phyloP scores from a whole-genome alignment of 805 yeast species.

The Sugiyamaella valdiviana region DNA sequence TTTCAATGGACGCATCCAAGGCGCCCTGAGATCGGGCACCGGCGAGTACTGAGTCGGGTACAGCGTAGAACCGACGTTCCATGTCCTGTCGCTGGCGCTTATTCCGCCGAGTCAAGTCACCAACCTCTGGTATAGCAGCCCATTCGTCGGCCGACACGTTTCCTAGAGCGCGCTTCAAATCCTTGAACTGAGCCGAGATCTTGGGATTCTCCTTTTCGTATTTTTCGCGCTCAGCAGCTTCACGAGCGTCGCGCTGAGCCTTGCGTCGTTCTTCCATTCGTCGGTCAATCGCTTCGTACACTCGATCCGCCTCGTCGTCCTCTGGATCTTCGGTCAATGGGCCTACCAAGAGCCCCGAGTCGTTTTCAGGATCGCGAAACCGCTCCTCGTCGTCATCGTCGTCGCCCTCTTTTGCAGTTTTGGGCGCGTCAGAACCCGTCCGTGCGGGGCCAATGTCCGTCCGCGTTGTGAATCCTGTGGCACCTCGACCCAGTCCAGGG shows the following conservation, averaged over 20 bases:
- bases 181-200: slow-evolving; percentile 55
- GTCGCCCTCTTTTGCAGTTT: slow-evolving; percentile 23
- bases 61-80: slow-evolving; percentile 68
- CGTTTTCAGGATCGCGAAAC: slow-evolving; percentile 30
- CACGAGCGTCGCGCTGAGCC: slow-evolving; percentile 26
- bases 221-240: slow-evolving; percentile 22
- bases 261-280: slow-evolving; percentile 33
- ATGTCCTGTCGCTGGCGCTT: slow-evolving; percentile 61
- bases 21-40: slow-evolving; percentile 30
- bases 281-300: slow-evolving; percentile 64
- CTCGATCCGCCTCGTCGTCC: slow-evolving; percentile 70
- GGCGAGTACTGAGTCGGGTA: slow-evolving; percentile 63
- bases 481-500: slow-evolving; percentile 94
- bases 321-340: slow-evolving; percentile 40
- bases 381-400: slow-evolving; percentile 30
- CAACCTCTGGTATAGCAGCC: slow-evolving; percentile 79
- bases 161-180: slow-evolving; percentile 57
- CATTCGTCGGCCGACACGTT: slow-evolving; percentile 64
- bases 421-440: slow-evolving; percentile 33
- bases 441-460: slow-evolving; percentile 60
- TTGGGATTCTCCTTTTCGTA: slow-evolving; percentile 25
- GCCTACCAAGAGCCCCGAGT: slow-evolving; percentile 29
- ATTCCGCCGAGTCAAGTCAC: slow-evolving; percentile 76
- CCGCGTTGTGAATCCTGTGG: slow-evolving; percentile 83
- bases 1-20: slow-evolving; percentile 31